Conservation (phyloP, 176 grass and related monocot genomes). For the Carex pumila region DNA sequence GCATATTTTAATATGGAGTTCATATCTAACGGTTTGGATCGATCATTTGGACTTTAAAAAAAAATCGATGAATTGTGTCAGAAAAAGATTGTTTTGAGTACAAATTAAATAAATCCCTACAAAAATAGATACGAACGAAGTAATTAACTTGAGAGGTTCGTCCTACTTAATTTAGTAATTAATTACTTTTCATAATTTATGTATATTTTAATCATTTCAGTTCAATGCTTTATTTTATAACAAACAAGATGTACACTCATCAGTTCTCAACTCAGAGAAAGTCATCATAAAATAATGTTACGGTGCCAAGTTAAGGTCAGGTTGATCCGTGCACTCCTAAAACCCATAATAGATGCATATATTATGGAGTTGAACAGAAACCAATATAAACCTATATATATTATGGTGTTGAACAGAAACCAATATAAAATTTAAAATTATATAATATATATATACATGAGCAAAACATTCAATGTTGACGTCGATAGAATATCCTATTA, state of each 20-base stretch:
- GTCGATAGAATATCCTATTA: neutral
- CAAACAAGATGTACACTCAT: neutral
- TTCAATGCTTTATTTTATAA: too few species aligned
- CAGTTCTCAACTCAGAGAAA: neutral
- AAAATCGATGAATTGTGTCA: too few species aligned
- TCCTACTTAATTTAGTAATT: too few species aligned
- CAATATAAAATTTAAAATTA: neutral
- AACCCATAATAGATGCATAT: constrained; percentile 4
- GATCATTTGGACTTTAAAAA: too few species aligned
- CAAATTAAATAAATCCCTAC: too few species aligned
- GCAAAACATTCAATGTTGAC: neutral
- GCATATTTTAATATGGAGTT: too few species aligned
- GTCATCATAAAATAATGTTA: neutral
- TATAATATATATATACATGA: neutral
- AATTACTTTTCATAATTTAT: too few species aligned
- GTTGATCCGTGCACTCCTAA: neutral
- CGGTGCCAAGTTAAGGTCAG: neutral
- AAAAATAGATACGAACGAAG: too few species aligned
- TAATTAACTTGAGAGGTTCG: too few species aligned
- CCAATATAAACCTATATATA: neutral
- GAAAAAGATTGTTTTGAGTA: too few species aligned
- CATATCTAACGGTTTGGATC: too few species aligned
- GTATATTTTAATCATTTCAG: too few species aligned
- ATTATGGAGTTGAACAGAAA: neutral
- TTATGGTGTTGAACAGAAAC: neutral